phyloP scores from a whole-genome alignment of 2,329 filamentous ascomycete genomes.

The Claviceps monticola region DNA sequence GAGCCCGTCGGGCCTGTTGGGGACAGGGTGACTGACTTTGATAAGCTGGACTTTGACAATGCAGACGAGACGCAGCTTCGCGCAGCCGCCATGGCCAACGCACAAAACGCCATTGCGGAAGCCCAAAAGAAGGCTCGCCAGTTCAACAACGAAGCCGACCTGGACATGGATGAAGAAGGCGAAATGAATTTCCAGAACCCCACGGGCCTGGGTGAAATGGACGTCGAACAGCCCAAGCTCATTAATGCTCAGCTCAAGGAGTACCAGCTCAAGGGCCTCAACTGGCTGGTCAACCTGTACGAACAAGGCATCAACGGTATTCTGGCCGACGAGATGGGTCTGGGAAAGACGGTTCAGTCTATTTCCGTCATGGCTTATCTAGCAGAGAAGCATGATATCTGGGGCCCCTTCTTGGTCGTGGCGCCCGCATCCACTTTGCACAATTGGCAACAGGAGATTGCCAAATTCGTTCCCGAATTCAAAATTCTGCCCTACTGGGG shows the following conservation, averaged over 20 bases:
- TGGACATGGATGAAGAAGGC: constrained; percentile 71
- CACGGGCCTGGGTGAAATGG: constrained; percentile 82
- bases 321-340: constrained; percentile 96
- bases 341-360: constrained; percentile 96
- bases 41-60: constrained; percentile 89
- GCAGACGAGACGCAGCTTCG: constrained; percentile 76
- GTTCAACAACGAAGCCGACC: constrained; percentile 62
- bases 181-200: constrained; percentile 99
- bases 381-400: constrained; percentile 93
- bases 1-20: constrained; percentile 41
- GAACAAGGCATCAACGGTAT: constrained; percentile 99
- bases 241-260: constrained; percentile 92
- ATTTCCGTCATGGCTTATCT: constrained; percentile 99
- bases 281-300: constrained; percentile 97
- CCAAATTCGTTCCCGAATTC: constrained; percentile 83
- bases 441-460: constrained; percentile 99
- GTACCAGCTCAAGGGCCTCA: constrained; percentile 97
- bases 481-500: constrained; percentile 98
- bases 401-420: constrained; percentile 94
- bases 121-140: constrained; percentile 84
- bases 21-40: constrained; percentile 78
- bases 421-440: constrained; percentile 91
- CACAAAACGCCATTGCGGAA: constrained; percentile 87
- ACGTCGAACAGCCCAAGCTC: constrained; percentile 88
- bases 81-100: constrained; percentile 83